Conservation (phyloP, 2,329 filamentous ascomycete genomes). For the Ophiostoma sp. region DNA sequence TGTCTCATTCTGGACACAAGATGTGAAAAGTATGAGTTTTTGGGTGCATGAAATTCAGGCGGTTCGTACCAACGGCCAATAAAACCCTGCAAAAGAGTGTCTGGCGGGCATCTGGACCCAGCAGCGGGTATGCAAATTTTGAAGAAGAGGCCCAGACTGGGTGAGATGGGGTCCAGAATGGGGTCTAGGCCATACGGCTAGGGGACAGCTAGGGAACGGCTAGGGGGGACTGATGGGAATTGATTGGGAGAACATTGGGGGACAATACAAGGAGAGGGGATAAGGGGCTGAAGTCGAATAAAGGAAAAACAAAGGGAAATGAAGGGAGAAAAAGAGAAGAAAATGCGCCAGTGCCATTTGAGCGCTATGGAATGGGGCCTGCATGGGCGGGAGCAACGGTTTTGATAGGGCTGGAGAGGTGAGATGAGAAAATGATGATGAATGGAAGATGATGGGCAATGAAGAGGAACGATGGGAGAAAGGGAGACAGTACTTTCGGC, state of each 20-base stretch:
- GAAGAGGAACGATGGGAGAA: neutral
- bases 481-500: neutral
- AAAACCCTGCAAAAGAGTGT: neutral
- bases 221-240: neutral
- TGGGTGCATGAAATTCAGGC: neutral
- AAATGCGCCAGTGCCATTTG: neutral
- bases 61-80: conserved; percentile 11
- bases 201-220: neutral
- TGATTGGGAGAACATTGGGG: neutral
- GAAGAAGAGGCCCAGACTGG: neutral
- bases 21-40: neutral
- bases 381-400: conserved; percentile 8
- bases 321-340: neutral
- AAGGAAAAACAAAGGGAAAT: neutral
- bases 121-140: neutral
- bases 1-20: neutral
- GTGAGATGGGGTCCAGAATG: neutral
- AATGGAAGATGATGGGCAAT: neutral
- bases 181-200: neutral
- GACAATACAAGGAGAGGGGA: neutral
- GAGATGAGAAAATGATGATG: neutral
- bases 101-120: neutral
- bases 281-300: neutral
- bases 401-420: neutral
- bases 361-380: conserved; percentile 2